Evolutionary conservation across 805 yeast genomes (phyloP), one percentile per base, ranked within the genome.

Genomic region (Kregervanrija delftensis): DNA sequence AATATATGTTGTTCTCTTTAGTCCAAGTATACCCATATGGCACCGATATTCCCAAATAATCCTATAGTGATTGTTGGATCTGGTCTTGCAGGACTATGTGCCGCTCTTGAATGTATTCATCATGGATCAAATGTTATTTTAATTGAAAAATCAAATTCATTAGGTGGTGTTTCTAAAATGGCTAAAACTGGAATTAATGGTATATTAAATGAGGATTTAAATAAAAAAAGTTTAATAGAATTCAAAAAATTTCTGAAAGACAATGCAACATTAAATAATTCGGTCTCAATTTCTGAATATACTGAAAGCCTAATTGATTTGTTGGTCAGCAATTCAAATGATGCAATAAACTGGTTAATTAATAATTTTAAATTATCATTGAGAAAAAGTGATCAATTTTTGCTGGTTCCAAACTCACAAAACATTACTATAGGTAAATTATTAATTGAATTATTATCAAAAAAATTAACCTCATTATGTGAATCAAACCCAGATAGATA

Each of bases 161-260:
- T 77, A 33, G 79, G 83, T 31, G 85, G 85, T 1, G 79, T 77
- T 55, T 74, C 81, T 39, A 74, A 79, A 10, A 74, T 76, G 52
- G 85, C 85, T 3, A 74, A 82, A 1, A 72, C 80, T 1, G 86
- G 86, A 8, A 80, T 80, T 49, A 79, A 77, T 55, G 96, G 91
- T 11, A 79, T 83, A 2, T 61, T 69, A 34, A 53, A 71, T 11
- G 73, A 84, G 2, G 42, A 34, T 30, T 12, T 36, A 11, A 37
- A 11, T 32, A 89, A 81, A 55, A 95, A 86, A 56, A 66, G 81
- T 1, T 73, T 73, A 1, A 76, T 76, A 16, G 64, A 67, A 38
- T 86, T 86, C 58, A 72, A 73, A 45, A 59, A 73, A 3, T 95
- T 86, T 58, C 77, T 91, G 0, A 54, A 77, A 35, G 73, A 70